A percentile compares a stretch with the other conserved stretches of the same genome.
Evolutionary conservation across 2,329 filamentous ascomycete genomes (phyloP).

Genomic region (Tolypocladium amazonense): DNA sequence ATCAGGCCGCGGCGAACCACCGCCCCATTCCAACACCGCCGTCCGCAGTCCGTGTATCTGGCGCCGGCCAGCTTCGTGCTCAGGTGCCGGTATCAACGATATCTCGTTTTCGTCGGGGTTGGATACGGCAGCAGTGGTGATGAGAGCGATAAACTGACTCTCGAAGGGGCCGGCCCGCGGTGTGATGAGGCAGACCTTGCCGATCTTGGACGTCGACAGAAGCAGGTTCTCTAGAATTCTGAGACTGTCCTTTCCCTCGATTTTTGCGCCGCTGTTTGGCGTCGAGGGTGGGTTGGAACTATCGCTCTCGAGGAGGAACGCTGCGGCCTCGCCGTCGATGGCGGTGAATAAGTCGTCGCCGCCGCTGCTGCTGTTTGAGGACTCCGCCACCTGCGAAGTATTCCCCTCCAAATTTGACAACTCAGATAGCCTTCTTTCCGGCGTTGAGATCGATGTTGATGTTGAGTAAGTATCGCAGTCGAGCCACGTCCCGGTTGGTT

Average conservation of each 20-base stretch:
- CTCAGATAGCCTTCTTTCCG: neutral
- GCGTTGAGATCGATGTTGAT: neutral
- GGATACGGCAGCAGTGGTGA: slow-evolving; percentile 22
- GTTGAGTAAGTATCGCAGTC: neutral
- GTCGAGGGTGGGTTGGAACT: neutral
- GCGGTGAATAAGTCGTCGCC: slow-evolving; percentile 2
- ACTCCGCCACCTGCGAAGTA: neutral
- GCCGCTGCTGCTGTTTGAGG: slow-evolving; percentile 3
- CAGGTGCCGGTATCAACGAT: slow-evolving; percentile 16
- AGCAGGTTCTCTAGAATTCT: slow-evolving; percentile 25
- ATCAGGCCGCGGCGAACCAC: slow-evolving; percentile 25
- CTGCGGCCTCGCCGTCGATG: slow-evolving; percentile 6
- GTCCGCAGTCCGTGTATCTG: slow-evolving; percentile 31
- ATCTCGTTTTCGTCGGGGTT: slow-evolving; percentile 16
- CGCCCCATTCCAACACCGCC: slow-evolving; percentile 23
- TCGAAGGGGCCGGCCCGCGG: slow-evolving; percentile 41
- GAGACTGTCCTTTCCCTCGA: neutral
- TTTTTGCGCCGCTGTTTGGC: neutral
- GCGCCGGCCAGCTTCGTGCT: slow-evolving; percentile 28
- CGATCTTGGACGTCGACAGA: slow-evolving; percentile 27
- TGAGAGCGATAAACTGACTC: slow-evolving; percentile 35
- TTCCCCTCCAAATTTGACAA: neutral
- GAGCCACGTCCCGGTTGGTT: neutral
- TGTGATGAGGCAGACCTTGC: slow-evolving; percentile 29
- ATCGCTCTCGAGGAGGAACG: slow-evolving; percentile 2